Evolutionary conservation across 352 stramenopile genomes (phyloP).

Genomic region (Pythium biforme): DNA sequence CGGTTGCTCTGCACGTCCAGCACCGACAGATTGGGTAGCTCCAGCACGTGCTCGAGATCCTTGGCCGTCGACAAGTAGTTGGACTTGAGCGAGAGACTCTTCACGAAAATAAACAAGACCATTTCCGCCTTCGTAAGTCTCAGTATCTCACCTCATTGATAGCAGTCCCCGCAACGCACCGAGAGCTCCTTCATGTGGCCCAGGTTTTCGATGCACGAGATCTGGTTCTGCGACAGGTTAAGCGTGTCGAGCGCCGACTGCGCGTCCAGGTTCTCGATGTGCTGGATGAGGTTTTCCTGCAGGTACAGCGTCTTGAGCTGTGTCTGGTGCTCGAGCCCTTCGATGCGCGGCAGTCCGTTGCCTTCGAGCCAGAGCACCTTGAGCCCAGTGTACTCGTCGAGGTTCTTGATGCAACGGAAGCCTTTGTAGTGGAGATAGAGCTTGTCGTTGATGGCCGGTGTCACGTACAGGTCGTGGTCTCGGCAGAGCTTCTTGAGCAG

Average conservation of each 20-base stretch:
- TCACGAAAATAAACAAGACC: conserved; percentile 14
- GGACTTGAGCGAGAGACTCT: conserved; percentile 68
- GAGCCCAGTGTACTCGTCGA: conserved; percentile 94
- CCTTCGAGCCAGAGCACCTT: conserved; percentile 95
- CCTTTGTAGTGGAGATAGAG: conserved; percentile 97
- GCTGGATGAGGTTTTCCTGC: conserved; percentile 95
- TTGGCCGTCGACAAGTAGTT: conserved; percentile 68
- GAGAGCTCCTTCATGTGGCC: conserved; percentile 66
- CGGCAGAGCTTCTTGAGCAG: conserved; percentile 88
- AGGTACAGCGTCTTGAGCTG: conserved; percentile 91
- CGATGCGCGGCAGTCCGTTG: conserved; percentile 89
- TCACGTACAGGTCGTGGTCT: conserved; percentile 91
- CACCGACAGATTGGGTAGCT: conserved; percentile 65
- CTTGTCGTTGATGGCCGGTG: conserved; percentile 93
- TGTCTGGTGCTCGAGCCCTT: conserved; percentile 87
- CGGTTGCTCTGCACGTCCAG: conserved; percentile 85
- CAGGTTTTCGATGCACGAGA: conserved; percentile 74
- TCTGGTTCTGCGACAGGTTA: conserved; percentile 84
- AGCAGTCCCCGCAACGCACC: conserved; percentile 28
- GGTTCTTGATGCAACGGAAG: conserved; percentile 91
- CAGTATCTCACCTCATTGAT: neutral
- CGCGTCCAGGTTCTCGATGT: conserved; percentile 82
- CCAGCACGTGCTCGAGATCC: conserved; percentile 62
- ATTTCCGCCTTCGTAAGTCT: neutral
- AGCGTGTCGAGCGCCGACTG: conserved; percentile 66